Percentiles rank a stretch among this genome's conserved stretches.
Evolutionary conservation across 176 grass and related monocot genomes (phyloP).

Genomic region (Triticum dicoccoides): DNA sequence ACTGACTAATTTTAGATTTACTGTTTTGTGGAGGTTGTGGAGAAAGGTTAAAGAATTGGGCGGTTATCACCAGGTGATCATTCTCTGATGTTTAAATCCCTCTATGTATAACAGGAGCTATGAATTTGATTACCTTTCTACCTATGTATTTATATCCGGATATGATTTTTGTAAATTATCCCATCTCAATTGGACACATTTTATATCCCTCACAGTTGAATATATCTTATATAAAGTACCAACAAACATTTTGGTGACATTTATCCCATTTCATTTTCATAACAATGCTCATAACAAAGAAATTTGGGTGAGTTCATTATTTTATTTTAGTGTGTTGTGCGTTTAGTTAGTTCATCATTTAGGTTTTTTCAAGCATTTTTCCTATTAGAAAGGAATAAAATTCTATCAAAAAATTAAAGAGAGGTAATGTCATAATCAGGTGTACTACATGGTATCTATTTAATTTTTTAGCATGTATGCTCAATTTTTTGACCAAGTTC

Average conservation of each 20-base stretch:
- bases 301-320: background rate
- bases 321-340: background rate
- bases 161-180: background rate
- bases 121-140: background rate
- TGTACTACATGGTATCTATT: too few species aligned
- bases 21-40: constrained; percentile 36
- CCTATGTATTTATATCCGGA: background rate
- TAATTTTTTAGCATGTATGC: too few species aligned
- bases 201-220: too few species aligned
- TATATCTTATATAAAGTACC: background rate
- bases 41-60: constrained; percentile 79
- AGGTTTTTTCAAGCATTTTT: too few species aligned
- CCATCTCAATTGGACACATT: background rate
- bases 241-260: background rate
- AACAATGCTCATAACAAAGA: background rate
- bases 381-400: too few species aligned
- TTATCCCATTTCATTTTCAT: background rate
- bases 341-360: background rate
- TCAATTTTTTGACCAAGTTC: too few species aligned
- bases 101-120: background rate
- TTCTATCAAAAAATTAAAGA: too few species aligned
- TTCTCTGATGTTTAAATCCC: background rate
- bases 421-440: too few species aligned
- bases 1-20: background rate
- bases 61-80: constrained; percentile 75